These are phyloP conservation scores for Talaromyces wortmannii DNA, from an alignment of 495 filamentous ascomycete genomes.

Conservation along the genomic window DNA sequence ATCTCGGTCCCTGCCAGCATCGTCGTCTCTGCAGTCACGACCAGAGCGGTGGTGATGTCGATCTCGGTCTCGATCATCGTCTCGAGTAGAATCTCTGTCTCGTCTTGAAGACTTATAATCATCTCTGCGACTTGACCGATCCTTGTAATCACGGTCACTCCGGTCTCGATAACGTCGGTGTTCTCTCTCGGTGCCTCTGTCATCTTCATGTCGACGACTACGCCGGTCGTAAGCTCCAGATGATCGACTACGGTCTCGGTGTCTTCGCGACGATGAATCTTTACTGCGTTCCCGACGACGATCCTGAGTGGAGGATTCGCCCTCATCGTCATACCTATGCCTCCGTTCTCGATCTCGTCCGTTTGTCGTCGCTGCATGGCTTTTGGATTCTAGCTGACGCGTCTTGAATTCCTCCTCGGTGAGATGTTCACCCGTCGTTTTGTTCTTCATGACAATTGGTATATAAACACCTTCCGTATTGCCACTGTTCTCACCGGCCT, in stretches of 20 bases:
- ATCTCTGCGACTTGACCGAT: background rate
- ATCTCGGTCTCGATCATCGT: slow-evolving; percentile 7
- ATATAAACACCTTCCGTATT: slow-evolving; percentile 53
- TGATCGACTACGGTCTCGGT: slow-evolving; percentile 18
- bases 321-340: slow-evolving; percentile 13
- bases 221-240: slow-evolving; percentile 7
- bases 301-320: background rate
- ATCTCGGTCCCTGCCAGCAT: background rate
- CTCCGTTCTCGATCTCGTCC: slow-evolving; percentile 35
- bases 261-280: slow-evolving; percentile 10
- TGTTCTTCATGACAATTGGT: slow-evolving; percentile 60
- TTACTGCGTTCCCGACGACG: slow-evolving; percentile 13
- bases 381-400: slow-evolving; percentile 34
- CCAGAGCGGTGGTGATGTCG: background rate
- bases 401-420: slow-evolving; percentile 55
- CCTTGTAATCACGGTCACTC: slow-evolving; percentile 3
- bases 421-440: slow-evolving; percentile 57
- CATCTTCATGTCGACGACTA: slow-evolving; percentile 5
- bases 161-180: slow-evolving; percentile 1
- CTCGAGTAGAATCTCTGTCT: slow-evolving; percentile 5
- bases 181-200: background rate
- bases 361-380: slow-evolving; percentile 20
- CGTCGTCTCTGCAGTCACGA: background rate
- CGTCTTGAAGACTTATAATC: slow-evolving; percentile 9
- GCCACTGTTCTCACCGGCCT: slow-evolving; percentile 27